Conservation (phyloP, 305 asterid genomes). For the Solanum hybrid region DNA sequence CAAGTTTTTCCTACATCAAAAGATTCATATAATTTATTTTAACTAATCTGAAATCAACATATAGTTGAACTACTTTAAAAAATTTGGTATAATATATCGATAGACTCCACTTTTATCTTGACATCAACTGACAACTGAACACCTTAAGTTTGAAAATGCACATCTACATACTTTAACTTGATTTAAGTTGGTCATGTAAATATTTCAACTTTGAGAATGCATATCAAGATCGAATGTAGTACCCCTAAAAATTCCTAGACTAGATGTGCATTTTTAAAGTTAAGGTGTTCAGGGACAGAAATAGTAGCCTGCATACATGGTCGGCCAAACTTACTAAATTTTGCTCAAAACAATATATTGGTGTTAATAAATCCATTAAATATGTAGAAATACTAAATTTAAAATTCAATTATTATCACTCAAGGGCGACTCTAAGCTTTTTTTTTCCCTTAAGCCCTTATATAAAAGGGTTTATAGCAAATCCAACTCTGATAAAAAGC, state of each 20-base stretch:
- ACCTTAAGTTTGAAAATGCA: neutral
- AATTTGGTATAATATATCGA: neutral
- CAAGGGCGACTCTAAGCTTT: too few relatives aligned
- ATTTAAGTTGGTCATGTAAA: neutral
- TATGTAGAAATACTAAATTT: too few relatives aligned
- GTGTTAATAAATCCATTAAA: neutral
- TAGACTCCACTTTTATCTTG: neutral
- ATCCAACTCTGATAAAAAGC: too few relatives aligned
- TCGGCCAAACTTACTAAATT: accelerated
- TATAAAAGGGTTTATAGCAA: too few relatives aligned
- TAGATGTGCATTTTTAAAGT: neutral
- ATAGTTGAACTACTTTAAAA: neutral
- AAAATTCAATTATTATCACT: accelerated
- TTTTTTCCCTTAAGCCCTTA: too few relatives aligned
- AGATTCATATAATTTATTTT: neutral
- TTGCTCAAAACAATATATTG: neutral
- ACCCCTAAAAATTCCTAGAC: neutral
- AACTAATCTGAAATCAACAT: neutral
- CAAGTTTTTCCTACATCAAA: neutral
- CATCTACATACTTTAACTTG: neutral
- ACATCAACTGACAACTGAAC: accelerated
- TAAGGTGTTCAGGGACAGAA: accelerated
- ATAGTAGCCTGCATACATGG: accelerated
- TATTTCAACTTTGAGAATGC: neutral
- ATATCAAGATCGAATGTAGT: neutral